Percentiles rank a stretch among this genome's conserved stretches.
These are phyloP conservation scores for Kwoniella europaea DNA, from an alignment of 768 basidiomycete genomes.

Conservation along the genomic window DNA sequence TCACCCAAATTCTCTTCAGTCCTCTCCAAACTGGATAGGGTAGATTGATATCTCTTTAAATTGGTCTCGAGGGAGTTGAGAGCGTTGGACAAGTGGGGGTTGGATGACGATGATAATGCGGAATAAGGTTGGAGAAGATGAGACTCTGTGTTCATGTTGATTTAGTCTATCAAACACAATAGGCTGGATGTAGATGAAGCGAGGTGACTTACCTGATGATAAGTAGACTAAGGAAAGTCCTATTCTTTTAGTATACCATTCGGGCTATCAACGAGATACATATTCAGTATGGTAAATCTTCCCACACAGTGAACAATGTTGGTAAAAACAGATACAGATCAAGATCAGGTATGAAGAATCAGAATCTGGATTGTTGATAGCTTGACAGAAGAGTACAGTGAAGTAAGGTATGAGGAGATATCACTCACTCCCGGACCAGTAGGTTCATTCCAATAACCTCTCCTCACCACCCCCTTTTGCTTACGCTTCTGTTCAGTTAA, in stretches of 20 bases:
- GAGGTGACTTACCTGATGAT: slow-evolving; percentile 31
- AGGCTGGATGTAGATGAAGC: neutral
- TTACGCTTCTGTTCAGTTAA: slow-evolving; percentile 22
- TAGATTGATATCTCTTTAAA: slow-evolving; percentile 25
- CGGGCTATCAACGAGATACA: slow-evolving; percentile 27
- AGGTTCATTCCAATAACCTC: slow-evolving; percentile 44
- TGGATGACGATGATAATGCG: slow-evolving; percentile 4
- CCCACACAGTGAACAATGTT: no score
- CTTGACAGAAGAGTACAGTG: neutral
- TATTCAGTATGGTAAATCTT: no score
- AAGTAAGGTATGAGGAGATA: neutral
- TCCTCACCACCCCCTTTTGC: slow-evolving; percentile 11
- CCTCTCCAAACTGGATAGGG: slow-evolving; percentile 17
- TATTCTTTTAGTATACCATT: slow-evolving; percentile 44
- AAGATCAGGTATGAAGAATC: neutral
- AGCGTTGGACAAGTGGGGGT: slow-evolving; percentile 36
- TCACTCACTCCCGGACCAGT: slow-evolving; percentile 43
- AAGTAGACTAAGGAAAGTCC: slow-evolving; percentile 41
- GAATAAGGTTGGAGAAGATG: slow-evolving; percentile 44
- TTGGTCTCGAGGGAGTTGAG: slow-evolving; percentile 27
- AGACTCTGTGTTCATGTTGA: slow-evolving; percentile 28
- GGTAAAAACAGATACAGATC: no score
- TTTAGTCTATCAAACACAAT: neutral
- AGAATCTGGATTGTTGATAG: neutral
- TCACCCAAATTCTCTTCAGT: slow-evolving; percentile 35